Evolutionary conservation across 352 stramenopile species (phyloP), one percentile per base, ranked within the genome.

Genomic region (Pythium aquatile): DNA sequence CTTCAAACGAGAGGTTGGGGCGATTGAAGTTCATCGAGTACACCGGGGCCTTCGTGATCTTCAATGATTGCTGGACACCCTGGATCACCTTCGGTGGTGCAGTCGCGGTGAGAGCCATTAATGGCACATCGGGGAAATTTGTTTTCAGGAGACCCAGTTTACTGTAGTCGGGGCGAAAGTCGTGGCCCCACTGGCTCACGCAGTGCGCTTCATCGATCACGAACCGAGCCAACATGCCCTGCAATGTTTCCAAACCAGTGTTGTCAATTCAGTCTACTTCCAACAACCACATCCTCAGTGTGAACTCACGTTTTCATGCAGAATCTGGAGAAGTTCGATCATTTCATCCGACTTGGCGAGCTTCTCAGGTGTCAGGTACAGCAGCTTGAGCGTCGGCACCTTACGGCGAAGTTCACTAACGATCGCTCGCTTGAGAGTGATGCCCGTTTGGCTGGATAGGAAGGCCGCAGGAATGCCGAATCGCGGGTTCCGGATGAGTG

Each of bases 351-450:
- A 91, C 65, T 88, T 90, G 46, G 74, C 70, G 28, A 98, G 83
- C 77, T 98, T 98, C 74, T 99, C 96, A 0, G 96, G 95, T n/a
- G 96, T 98, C 9, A 98, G 83, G 71, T 98, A 97, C 20, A 98
- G 81, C 65, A 99, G 73, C 46, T 93, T 93, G 29, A 98, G 54
- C 44, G 76, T 87, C 17, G 82, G 78, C 17, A 61, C 51, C 6
- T 67, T 60, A 61, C 96, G 88, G 55, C 84, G 85, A 57, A 98
- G 86, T 58, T 98, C 90, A 28, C 88, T 70, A 5, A 68, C 78
- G 56, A 96, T 92, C 3, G 76, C 77, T 8, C 79, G 78, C 24
- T 86, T 85, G 17, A 90, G 65, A 5, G 74, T 88, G 35, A 90
- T 66, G 29, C 66, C 68, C 16, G 82, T 94, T 55, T 91, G 82